Base-by-base conservation (phyloP, 441 rosid species). In the Sinapis alba region DNA sequence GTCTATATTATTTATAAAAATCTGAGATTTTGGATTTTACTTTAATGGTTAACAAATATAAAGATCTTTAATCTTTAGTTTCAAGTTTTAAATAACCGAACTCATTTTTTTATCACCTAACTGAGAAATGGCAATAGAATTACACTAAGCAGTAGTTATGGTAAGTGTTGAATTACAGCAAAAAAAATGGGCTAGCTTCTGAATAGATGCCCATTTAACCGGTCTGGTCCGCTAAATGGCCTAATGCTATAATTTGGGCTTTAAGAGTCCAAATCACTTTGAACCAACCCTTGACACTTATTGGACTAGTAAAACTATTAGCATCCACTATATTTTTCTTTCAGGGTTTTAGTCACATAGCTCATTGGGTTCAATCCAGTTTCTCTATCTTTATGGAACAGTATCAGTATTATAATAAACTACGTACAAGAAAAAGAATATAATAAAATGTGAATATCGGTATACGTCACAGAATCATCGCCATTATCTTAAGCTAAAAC, bases 211-310 rank as follows among this genome's bases (percentile, higher is more conserved):
- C 74, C 65, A 70, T 26, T 23, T 4, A 8, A 60, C 15, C 4
- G 7, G 20, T 21, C 38, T 32, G 23, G 26, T 34, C 69, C 27
- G n/a, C 54, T 62, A 63, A 34, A 15, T n/a, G 51, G 13, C 41
- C 1, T 13, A 23, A 36, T 51, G n/a, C 27, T 16, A 53, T n/a
- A 54, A 19, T 56, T 56, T 73, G 66, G 78, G 66, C 66, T 65
- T 57, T 50, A 3, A 18, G 13, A 65, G 71, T 21, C 77, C 71
- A 57, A n/a, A 36, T 41, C 16, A 5, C 64, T 38, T 19, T 63
- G 11, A 53, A 24, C 23, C 7, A 63, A 41, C 57, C 5, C 57
- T 51, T 18, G 57, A 15, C 21, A 32, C 9, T 34, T 32, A 51
- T 32, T 72, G 75, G 68, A 32, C 51, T 47, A 47, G 12, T 30